Conservation (phyloP, 768 basidiomycete genomes). For the Boletus vermiculosoides region DNA sequence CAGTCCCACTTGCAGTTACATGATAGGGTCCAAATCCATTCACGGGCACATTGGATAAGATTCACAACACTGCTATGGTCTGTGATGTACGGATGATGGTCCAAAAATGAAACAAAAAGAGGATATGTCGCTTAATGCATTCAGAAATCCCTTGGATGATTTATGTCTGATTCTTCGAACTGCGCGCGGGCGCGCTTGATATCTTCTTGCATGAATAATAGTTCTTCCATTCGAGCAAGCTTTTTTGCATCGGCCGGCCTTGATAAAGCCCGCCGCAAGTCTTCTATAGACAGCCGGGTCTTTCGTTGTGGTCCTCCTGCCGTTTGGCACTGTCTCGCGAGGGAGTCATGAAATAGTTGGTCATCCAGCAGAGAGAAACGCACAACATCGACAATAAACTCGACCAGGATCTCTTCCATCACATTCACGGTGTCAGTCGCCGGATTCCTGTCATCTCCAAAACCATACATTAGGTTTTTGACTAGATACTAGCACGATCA, state of each 20-base stretch:
- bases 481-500: slow-evolving; percentile 44
- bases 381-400: slow-evolving; percentile 89
- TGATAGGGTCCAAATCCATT: neutral
- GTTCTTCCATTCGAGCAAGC: slow-evolving; percentile 87
- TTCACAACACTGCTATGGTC: slow-evolving; percentile 4
- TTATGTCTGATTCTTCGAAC: slow-evolving; percentile 59
- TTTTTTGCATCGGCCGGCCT: slow-evolving; percentile 90
- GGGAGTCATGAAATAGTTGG: slow-evolving; percentile 6
- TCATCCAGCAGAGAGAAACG: slow-evolving; percentile 35
- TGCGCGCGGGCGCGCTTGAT: slow-evolving; percentile 85
- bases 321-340: slow-evolving; percentile 58
- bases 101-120: neutral
- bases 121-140: neutral
- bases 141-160: slow-evolving; percentile 47
- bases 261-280: slow-evolving; percentile 76
- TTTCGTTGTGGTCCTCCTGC: slow-evolving; percentile 71
- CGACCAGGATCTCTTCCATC: slow-evolving; percentile 91
- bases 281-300: slow-evolving; percentile 79
- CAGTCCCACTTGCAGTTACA: neutral
- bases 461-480: slow-evolving; percentile 87
- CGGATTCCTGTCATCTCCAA: slow-evolving; percentile 88
- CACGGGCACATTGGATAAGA: neutral
- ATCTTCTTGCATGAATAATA: slow-evolving; percentile 91
- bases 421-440: slow-evolving; percentile 86
- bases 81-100: slow-evolving; percentile 2